Evolutionary conservation across 495 filamentous ascomycete species (phyloP), one percentile per base, ranked within the genome.

Genomic region (Penicillium taxi): DNA sequence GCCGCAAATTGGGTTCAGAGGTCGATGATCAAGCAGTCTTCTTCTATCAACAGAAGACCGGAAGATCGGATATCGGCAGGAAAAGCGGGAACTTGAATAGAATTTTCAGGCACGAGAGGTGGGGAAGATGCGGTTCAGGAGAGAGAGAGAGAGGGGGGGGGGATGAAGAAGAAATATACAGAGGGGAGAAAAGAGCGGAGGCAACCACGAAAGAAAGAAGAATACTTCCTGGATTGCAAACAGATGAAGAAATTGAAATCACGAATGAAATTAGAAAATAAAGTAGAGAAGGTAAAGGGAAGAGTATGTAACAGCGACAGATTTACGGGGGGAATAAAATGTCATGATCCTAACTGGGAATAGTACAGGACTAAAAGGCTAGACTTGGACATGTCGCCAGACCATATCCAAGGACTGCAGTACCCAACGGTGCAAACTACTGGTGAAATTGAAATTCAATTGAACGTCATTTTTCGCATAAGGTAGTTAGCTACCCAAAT

Each of bases 1-100:
- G 30, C 39, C 37, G 47, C 40, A 35, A 34, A 16, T 35, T 15
- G 37, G 46, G 47, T 44, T 44, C 50, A 44, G 50, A 44, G 47
- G n/a, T 20, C 23, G 20, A 11, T 11, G 9, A 15, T 20, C 24
- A 34, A 37, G 24, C 20, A 34, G 18, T 14, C 35, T 24, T 24
- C 11, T 6, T 24, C 22, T 6, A 11, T 6, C 22, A 6, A 11
- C 6, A 24, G 22, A 24, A 11, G 22, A 11, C 22, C 6, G 22
- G 22, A 13, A 9, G 6, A 4, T 12, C 19, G 35, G 9, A 32
- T 13, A 24, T 37, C 35, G 28, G n/a, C n/a, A n/a, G 9, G 23
- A 19, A 9, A 21, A 8, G 35, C 26, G 29, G 17, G 25, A 13
- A 6, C 6, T 6, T 6, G 22, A 24, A 6, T 6, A 24, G 22